phyloP scores from a whole-genome alignment of 192 early-diverging fungal species.

The Coemansia sp. region DNA sequence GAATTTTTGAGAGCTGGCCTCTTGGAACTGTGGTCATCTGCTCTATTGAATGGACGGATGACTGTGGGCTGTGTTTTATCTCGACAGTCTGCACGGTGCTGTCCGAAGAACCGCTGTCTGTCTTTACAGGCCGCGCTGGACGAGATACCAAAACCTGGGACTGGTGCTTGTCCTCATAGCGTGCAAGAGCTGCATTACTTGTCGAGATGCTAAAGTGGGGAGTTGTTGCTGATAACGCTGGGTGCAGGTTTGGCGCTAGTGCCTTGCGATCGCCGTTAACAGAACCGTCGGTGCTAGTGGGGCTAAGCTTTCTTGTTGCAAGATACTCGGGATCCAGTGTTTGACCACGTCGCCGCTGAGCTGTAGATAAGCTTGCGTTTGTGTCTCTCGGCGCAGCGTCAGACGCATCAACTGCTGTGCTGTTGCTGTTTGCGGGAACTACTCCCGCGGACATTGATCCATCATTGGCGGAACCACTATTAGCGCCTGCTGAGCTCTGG shows the following conservation, averaged over 20 bases:
- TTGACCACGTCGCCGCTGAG: slow-evolving; percentile 37
- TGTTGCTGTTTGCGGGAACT: slow-evolving; percentile 19
- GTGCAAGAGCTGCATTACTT: slow-evolving; percentile 24
- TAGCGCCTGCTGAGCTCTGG: neutral
- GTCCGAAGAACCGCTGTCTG: slow-evolving; percentile 25
- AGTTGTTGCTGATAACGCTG: slow-evolving; percentile 12
- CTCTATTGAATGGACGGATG: slow-evolving; percentile 11
- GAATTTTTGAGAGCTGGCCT: slow-evolving; percentile 45
- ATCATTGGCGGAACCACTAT: neutral
- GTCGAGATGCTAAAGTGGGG: slow-evolving; percentile 38
- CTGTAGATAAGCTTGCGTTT: neutral
- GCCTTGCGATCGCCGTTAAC: neutral
- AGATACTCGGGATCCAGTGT: slow-evolving; percentile 44
- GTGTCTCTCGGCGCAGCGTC: neutral
- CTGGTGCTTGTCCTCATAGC: slow-evolving; percentile 9
- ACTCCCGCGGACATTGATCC: slow-evolving; percentile 34
- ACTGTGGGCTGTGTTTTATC: slow-evolving; percentile 20
- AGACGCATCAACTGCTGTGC: neutral
- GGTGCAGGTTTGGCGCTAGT: neutral
- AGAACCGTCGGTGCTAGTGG: neutral
- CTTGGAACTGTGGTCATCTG: slow-evolving; percentile 5
- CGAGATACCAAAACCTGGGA: neutral
- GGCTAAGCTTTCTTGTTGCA: slow-evolving; percentile 9
- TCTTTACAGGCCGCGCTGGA: slow-evolving; percentile 19
- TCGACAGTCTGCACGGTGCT: slow-evolving; percentile 31